phyloP scores from a whole-genome alignment of 768 basidiomycete species.

The Hericium rajendrae region DNA sequence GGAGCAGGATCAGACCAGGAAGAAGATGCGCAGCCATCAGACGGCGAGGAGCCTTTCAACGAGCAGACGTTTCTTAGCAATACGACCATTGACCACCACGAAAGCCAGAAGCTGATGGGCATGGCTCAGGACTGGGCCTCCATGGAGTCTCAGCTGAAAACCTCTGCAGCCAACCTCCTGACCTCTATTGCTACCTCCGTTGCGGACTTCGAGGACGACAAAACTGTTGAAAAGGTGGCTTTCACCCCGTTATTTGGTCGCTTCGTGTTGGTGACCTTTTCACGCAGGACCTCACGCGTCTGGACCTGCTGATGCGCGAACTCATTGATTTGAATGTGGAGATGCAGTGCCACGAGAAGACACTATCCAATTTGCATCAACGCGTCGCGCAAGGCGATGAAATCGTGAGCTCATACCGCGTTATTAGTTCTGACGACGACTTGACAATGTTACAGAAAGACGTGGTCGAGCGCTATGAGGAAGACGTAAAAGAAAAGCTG shows the following conservation, averaged over 20 bases:
- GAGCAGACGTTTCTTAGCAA: conserved; percentile 46
- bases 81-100: conserved; percentile 52
- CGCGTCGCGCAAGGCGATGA: conserved; percentile 40
- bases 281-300: conserved; percentile 40
- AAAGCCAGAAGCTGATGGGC: conserved; percentile 44
- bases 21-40: conserved; percentile 9
- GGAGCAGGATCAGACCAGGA: conserved; percentile 23
- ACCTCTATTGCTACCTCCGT: conserved; percentile 45
- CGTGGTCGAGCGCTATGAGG: conserved; percentile 40
- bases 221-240: conserved; percentile 42
- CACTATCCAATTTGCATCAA: conserved; percentile 49
- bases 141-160: conserved; percentile 40
- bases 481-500: conserved; percentile 30
- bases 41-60: conserved; percentile 46
- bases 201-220: conserved; percentile 52
- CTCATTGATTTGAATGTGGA: conserved; percentile 58
- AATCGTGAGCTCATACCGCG: conserved; percentile 35
- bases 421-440: neutral
- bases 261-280: neutral
- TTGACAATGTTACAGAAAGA: conserved; percentile 32
- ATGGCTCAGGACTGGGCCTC: conserved; percentile 54
- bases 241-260: neutral
- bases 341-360: conserved; percentile 45
- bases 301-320: conserved; percentile 61
- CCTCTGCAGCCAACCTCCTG: conserved; percentile 33